phyloP scores from a whole-genome alignment of 2,329 filamentous ascomycete genomes.

The Penicillium sp. region DNA sequence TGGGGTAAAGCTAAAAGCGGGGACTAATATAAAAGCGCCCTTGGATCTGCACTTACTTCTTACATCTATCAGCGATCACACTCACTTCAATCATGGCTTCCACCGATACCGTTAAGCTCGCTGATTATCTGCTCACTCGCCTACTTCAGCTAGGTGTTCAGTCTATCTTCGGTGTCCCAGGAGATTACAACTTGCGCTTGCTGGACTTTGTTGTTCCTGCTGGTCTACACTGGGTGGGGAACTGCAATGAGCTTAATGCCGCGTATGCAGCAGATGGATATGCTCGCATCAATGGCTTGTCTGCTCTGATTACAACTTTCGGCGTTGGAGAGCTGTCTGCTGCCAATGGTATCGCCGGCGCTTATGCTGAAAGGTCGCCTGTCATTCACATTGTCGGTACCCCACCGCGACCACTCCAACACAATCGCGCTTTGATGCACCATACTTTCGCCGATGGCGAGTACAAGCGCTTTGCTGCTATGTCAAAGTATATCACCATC shows the following conservation, averaged over 20 bases:
- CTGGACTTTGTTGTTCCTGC: constrained; percentile 65
- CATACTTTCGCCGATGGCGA: constrained; percentile 68
- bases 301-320: constrained; percentile 30
- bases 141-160: constrained; percentile 64
- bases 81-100: constrained; percentile 7
- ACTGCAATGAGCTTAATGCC: constrained; percentile 72
- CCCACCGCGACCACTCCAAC: constrained; percentile 47
- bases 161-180: constrained; percentile 68
- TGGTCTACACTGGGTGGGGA: constrained; percentile 64
- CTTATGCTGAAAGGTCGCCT: constrained; percentile 70
- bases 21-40: not conserved
- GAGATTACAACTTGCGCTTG: constrained; percentile 69
- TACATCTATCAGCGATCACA: not conserved
- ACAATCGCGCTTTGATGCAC: constrained; percentile 52
- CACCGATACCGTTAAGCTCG: constrained; percentile 28
- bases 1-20: constrained; percentile 9
- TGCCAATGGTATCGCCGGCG: constrained; percentile 72
- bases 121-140: constrained; percentile 63
- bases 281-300: constrained; percentile 31
- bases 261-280: constrained; percentile 46
- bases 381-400: constrained; percentile 63
- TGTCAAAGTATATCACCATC: constrained; percentile 52
- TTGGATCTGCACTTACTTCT: not conserved
- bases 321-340: constrained; percentile 70
- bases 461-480: constrained; percentile 52